A percentile compares a stretch with the other conserved stretches of the same genome.
These are phyloP conservation scores for Talaromyces islandicus DNA, from an alignment of 2,329 filamentous ascomycete species.

Conservation along the genomic window DNA sequence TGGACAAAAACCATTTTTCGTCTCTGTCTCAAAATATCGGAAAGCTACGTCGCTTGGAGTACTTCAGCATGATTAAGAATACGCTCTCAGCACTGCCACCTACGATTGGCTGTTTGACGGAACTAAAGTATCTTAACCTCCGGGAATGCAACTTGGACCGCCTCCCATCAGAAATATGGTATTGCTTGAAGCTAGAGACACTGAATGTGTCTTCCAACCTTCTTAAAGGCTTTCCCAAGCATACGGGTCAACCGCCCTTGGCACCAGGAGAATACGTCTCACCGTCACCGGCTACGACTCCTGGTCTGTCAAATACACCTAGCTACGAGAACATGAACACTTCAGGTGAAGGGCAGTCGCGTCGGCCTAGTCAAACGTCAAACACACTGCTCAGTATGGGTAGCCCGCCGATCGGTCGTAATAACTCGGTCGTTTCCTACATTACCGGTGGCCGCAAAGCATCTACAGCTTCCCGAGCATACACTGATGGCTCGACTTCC, in stretches of 20 bases:
- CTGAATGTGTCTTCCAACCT: conserved; percentile 96
- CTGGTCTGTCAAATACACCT: conserved; percentile 54
- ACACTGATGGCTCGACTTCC: conserved; percentile 53
- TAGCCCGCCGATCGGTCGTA: conserved; percentile 54
- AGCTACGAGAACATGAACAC: conserved; percentile 73
- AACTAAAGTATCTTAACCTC: conserved; percentile 80
- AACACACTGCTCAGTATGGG: conserved; percentile 69
- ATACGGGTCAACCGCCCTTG: conserved; percentile 58
- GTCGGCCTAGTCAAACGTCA: conserved; percentile 81
- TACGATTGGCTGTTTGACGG: conserved; percentile 80
- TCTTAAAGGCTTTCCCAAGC: conserved; percentile 83
- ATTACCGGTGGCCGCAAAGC: conserved; percentile 77
- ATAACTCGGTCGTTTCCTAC: conserved; percentile 78
- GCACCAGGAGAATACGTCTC: conserved; percentile 46
- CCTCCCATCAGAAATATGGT: conserved; percentile 92
- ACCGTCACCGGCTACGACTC: conserved; percentile 42
- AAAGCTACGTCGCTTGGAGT: conserved; percentile 72
- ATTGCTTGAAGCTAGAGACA: conserved; percentile 80
- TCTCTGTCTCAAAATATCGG: conserved; percentile 82
- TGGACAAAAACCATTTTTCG: conserved; percentile 95
- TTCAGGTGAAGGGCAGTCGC: conserved; percentile 55
- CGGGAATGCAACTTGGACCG: conserved; percentile 89
- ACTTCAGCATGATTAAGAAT: conserved; percentile 92
- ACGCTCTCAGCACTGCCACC: conserved; percentile 74
- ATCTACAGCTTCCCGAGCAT: conserved; percentile 68